Evolutionary conservation across 2,329 filamentous ascomycete genomes (phyloP), one percentile per base, ranked within the genome.

Genomic region (Corinectria fuckeliana): DNA sequence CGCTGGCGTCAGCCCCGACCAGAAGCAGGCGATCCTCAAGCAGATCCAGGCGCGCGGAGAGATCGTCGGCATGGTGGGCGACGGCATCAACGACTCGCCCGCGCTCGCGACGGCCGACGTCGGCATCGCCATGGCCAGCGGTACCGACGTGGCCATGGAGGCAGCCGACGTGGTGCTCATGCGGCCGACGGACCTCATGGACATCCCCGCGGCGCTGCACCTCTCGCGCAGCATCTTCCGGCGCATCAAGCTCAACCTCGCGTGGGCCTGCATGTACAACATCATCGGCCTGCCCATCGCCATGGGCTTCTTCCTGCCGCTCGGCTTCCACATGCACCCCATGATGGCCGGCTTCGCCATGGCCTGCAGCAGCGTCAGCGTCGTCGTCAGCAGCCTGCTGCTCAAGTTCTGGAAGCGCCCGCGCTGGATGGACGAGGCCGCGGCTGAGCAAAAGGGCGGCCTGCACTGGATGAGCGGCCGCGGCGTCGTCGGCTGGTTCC

Each of bases 21-120:
- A 96, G 78, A 99, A 99, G 75, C 93, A 96, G 74, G 81, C 85
- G 25, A 96, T 98, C 67, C 84, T 99, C 69, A 85, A 87, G 49
- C 80, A 89, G 53, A 84, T 98, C 16, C 92, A 97, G 77, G 80
- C 82, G 0, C 76, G 82, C 50, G 92, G 92, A 61, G 86, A 93
- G 69, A 82, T 90, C 49, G 92, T 98, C 23, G 95, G 92, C 67
- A 99, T 99, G 95, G 93, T 98, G 13, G 93, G 95, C 51, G 95
- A 99, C 75, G 95, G 95, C 39, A 97, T 99, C 84, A 99, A 99
- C 77, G 95, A 99, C 79, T 97, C 93, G 0, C 95, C 95, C 0
- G 95, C 95, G 1, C 86, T 99, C 10, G 95, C 93, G 0, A 96
- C 93, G 0, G 93, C 95, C 10, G 89, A 96, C 68, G 88, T 98